Conservation (phyloP, 1,284 basidiomycete genomes). For the Phylloboletellus chloephorus region DNA sequence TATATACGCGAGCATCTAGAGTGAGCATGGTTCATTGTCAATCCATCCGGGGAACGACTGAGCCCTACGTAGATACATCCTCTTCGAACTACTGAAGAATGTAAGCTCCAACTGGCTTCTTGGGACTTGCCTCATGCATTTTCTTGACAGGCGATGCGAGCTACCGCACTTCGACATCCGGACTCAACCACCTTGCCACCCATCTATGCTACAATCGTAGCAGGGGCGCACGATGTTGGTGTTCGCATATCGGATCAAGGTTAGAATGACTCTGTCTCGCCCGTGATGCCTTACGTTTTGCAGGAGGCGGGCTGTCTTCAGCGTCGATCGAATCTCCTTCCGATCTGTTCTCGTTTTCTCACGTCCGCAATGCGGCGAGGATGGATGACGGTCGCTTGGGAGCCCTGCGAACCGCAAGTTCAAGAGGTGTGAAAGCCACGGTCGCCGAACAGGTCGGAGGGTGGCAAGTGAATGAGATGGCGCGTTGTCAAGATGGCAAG, state of each 20-base stretch:
- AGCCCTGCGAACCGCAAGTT: slow-evolving; percentile 62
- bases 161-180: slow-evolving; percentile 51
- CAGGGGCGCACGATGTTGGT: slow-evolving; percentile 64
- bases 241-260: slow-evolving; percentile 86
- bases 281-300: slow-evolving; percentile 3
- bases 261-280: slow-evolving; percentile 21
- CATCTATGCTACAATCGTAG: slow-evolving; percentile 69
- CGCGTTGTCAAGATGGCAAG: slow-evolving; percentile 22
- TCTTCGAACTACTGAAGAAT: slow-evolving; percentile 87
- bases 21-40: slow-evolving; percentile 36
- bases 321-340: slow-evolving; percentile 54
- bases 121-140: not conserved
- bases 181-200: slow-evolving; percentile 42
- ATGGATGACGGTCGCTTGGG: slow-evolving; percentile 63
- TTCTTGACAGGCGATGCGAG: slow-evolving; percentile 56
- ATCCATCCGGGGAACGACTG: slow-evolving; percentile 1
- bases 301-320: slow-evolving; percentile 65
- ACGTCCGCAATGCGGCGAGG: slow-evolving; percentile 66
- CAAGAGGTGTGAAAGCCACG: slow-evolving; percentile 67
- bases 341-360: slow-evolving; percentile 80
- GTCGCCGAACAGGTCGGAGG: slow-evolving; percentile 65
- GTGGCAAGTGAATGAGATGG: slow-evolving; percentile 33
- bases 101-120: slow-evolving; percentile 37
- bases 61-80: slow-evolving; percentile 58
- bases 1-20: slow-evolving; percentile 89